Conservation (phyloP, 768 basidiomycete genomes). For the Asterophora lycoperdoides region DNA sequence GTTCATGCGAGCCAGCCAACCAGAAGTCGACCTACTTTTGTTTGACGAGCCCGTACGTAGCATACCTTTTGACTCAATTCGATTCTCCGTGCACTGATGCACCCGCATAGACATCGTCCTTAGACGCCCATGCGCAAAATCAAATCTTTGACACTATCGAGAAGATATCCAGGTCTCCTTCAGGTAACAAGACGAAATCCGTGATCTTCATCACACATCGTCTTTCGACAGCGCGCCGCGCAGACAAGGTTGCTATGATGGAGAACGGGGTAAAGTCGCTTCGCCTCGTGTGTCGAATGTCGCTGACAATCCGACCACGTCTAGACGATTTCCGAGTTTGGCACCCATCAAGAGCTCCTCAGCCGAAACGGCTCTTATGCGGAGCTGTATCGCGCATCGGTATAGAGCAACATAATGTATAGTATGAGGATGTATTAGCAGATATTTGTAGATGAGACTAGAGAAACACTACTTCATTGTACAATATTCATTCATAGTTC, state of each 20-base stretch:
- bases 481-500: slow-evolving; percentile 6
- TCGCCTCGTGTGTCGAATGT: slow-evolving; percentile 14
- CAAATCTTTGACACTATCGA: slow-evolving; percentile 75
- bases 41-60: slow-evolving; percentile 83
- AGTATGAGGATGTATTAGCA: slow-evolving; percentile 14
- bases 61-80: background rate
- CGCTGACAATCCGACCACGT: slow-evolving; percentile 8
- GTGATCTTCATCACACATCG: slow-evolving; percentile 84
- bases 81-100: slow-evolving; percentile 1
- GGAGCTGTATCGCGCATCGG: slow-evolving; percentile 63
- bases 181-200: slow-evolving; percentile 60
- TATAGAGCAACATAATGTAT: slow-evolving; percentile 31
- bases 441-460: slow-evolving; percentile 9
- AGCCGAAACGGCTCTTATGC: slow-evolving; percentile 59
- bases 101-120: slow-evolving; percentile 62
- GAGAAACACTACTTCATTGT: slow-evolving; percentile 11
- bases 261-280: slow-evolving; percentile 52
- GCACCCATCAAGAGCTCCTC: slow-evolving; percentile 66
- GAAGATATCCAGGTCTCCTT: slow-evolving; percentile 53
- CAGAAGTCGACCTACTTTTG: slow-evolving; percentile 71
- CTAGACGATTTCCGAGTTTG: slow-evolving; percentile 73
- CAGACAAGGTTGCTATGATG: slow-evolving; percentile 87
- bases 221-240: slow-evolving; percentile 73
- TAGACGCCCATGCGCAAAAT: slow-evolving; percentile 78
- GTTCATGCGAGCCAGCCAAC: slow-evolving; percentile 78